A percentile compares a stretch with the other conserved stretches of the same genome.
phyloP scores from a whole-genome alignment of 2,329 filamentous ascomycete genomes.

The Claviceps capensis region DNA sequence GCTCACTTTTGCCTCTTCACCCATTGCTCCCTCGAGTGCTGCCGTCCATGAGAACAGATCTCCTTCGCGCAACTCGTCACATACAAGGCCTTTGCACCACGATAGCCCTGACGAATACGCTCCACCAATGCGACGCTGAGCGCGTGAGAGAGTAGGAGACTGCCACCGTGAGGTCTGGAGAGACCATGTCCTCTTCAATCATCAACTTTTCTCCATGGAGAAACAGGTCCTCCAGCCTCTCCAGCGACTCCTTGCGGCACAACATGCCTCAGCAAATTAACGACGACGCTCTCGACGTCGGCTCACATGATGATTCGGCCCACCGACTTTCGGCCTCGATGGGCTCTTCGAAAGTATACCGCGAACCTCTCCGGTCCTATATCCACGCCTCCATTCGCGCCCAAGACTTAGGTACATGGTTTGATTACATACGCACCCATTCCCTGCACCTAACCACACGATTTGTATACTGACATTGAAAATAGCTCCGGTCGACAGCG shows the following conservation, averaged over 20 bases:
- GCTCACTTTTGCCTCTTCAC: not conserved
- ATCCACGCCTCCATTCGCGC: constrained; percentile 52
- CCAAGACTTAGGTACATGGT: constrained; percentile 34
- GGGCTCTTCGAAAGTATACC: constrained; percentile 26
- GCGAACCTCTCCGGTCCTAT: constrained; percentile 59
- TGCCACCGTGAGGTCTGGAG: not conserved
- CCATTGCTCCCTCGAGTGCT: not conserved
- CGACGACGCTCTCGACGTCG: constrained; percentile 15
- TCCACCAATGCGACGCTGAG: constrained; percentile 6
- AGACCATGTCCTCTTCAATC: constrained; percentile 31
- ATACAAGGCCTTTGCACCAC: not conserved
- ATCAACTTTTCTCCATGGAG: constrained; percentile 36
- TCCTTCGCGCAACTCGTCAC: not conserved
- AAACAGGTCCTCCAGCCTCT: constrained; percentile 26
- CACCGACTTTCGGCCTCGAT: constrained; percentile 26
- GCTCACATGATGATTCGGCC: constrained; percentile 9
- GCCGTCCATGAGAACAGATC: not conserved
- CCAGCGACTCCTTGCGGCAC: constrained; percentile 22
- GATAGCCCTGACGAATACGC: constrained; percentile 7
- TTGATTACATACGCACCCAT: not conserved
- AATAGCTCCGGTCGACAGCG: constrained; percentile 47
- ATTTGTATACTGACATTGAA: not conserved
- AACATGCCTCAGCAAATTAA: constrained; percentile 14
- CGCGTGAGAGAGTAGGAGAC: not conserved
- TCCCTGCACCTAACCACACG: no score